These are phyloP conservation scores for Leccinum disarticulatum DNA, from an alignment of 768 basidiomycete species.

Conservation along the genomic window DNA sequence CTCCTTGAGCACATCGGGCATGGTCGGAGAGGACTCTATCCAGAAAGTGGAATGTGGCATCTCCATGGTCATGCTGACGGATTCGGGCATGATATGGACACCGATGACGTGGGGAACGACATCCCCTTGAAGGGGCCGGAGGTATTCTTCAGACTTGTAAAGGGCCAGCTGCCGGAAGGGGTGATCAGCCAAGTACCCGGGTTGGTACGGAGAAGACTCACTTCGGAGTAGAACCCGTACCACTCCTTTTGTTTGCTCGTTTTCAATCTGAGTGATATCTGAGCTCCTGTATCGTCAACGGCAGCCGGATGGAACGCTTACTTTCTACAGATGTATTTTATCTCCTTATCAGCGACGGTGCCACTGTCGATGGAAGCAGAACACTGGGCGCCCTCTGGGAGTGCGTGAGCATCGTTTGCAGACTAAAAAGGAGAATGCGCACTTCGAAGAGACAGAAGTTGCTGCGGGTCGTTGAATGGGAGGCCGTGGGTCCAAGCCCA, in stretches of 20 bases:
- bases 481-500: constrained; percentile 33
- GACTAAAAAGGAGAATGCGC: constrained; percentile 3
- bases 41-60: constrained; percentile 59
- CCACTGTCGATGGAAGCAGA: constrained; percentile 39
- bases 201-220: constrained; percentile 19
- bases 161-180: constrained; percentile 45
- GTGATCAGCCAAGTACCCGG: constrained; percentile 9
- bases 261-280: constrained; percentile 32
- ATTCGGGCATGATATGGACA: constrained; percentile 39
- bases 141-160: constrained; percentile 46
- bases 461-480: constrained; percentile 26
- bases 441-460: constrained; percentile 29
- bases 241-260: constrained; percentile 32
- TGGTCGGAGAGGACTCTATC: constrained; percentile 57
- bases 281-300: neutral
- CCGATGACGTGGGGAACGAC: constrained; percentile 55
- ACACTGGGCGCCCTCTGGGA: constrained; percentile 37
- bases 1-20: constrained; percentile 56
- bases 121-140: constrained; percentile 51
- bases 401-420: constrained; percentile 6
- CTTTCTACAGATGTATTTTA: constrained; percentile 40
- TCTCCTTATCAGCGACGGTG: constrained; percentile 23
- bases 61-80: constrained; percentile 48
- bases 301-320: constrained; percentile 15
- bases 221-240: constrained; percentile 43